A percentile compares a stretch with the other conserved stretches of the same genome.
These are phyloP conservation scores for Hsuehochloa calcarea DNA, from an alignment of 176 grass and related monocot species.

Conservation along the genomic window DNA sequence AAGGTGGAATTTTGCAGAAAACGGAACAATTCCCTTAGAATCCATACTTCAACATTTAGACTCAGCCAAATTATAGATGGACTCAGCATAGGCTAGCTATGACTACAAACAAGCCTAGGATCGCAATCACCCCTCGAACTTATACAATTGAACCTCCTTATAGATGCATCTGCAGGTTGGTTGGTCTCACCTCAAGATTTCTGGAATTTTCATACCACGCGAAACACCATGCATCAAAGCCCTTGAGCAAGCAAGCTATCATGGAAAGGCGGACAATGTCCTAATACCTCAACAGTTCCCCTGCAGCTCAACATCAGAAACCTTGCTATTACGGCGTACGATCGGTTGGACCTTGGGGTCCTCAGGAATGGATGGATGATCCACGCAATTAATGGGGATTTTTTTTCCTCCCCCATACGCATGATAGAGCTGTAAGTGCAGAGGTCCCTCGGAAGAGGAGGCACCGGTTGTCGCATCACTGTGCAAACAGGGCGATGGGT, in stretches of 20 bases:
- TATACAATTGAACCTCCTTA: not conserved
- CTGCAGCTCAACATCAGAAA: not conserved
- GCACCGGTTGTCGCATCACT: slow-evolving; percentile 25
- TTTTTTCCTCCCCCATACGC: not conserved
- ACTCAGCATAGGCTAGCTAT: not conserved
- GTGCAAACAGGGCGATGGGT: not conserved
- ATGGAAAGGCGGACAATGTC: not conserved
- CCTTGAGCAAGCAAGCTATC: not conserved
- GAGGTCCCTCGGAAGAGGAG: not conserved
- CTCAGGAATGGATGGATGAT: not conserved
- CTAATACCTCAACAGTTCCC: not conserved
- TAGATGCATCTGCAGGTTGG: not conserved
- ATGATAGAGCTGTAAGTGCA: not conserved
- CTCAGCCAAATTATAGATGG: too few relatives aligned
- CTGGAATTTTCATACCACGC: not conserved
- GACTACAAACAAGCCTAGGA: not conserved
- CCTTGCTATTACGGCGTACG: not conserved
- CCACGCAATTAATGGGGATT: not conserved
- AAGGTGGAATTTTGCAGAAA: too few relatives aligned
- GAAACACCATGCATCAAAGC: not conserved
- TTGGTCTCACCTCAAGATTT: not conserved
- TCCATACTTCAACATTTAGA: too few relatives aligned
- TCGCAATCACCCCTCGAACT: not conserved
- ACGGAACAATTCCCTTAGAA: not conserved
- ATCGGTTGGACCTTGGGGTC: not conserved